Percentiles rank a stretch among this genome's conserved stretches.
These are phyloP conservation scores for Raphanus hybrid DNA, from an alignment of 441 rosid species.

Conservation along the genomic window DNA sequence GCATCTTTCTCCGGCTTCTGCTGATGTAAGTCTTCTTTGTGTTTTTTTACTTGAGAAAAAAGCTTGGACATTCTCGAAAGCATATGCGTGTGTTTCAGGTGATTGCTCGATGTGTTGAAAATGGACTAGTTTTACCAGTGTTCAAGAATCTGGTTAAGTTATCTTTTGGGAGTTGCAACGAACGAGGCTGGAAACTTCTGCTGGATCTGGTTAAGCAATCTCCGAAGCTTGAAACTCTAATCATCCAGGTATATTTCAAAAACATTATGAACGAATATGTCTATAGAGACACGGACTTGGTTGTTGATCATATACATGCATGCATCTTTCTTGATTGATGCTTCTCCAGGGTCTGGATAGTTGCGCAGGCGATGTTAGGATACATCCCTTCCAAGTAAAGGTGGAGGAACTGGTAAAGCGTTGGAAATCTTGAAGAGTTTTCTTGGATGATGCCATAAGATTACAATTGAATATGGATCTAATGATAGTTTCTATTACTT, in stretches of 20 bases:
- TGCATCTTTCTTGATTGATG: neutral
- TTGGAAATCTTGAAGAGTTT: neutral
- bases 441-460: neutral
- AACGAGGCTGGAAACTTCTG: conserved; percentile 7
- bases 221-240: conserved; percentile 21
- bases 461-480: too few species aligned
- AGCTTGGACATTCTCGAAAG: neutral
- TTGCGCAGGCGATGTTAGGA: neutral
- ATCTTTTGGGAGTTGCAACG: neutral
- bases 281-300: too few species aligned
- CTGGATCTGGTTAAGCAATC: conserved; percentile 1
- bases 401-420: neutral
- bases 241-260: neutral
- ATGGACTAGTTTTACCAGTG: neutral
- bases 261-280: too few species aligned
- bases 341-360: neutral
- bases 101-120: neutral
- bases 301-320: too few species aligned
- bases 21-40: too few species aligned
- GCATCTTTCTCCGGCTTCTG: too few species aligned
- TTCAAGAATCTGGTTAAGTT: conserved; percentile 21
- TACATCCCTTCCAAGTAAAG: neutral
- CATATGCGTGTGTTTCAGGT: neutral
- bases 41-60: too few species aligned
- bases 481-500: too few species aligned